phyloP scores from a whole-genome alignment of 441 rosid genomes.

The Biscutella auriculata region DNA sequence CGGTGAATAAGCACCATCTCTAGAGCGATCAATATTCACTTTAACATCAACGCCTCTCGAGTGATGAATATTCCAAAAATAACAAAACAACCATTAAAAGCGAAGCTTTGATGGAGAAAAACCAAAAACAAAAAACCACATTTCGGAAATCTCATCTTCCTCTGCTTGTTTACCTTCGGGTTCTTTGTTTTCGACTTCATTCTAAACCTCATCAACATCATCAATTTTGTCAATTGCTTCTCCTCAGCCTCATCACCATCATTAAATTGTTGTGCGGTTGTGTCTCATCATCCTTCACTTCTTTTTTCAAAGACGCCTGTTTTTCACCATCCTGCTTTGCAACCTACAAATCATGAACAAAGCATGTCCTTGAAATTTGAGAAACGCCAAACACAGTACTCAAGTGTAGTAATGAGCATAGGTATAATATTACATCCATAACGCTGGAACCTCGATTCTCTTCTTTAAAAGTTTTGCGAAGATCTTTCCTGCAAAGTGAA shows the following conservation, averaged over 20 bases:
- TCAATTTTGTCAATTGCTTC: conserved; percentile 24
- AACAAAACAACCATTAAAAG: too few species aligned
- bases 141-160: conserved; percentile 29
- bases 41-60: conserved; percentile 25
- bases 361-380: background rate
- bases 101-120: too few species aligned
- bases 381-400: background rate
- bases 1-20: conserved; percentile 24
- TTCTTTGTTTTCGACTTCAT: conserved; percentile 10
- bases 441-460: conserved; percentile 48
- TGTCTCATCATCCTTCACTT: conserved; percentile 38
- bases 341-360: conserved; percentile 29
- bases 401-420: background rate
- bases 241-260: conserved; percentile 15
- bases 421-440: conserved; percentile 26
- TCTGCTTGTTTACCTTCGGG: conserved; percentile 17
- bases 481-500: conserved; percentile 43
- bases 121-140: too few species aligned
- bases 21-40: conserved; percentile 22
- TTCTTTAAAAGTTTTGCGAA: conserved; percentile 47
- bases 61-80: too few species aligned
- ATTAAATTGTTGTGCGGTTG: conserved; percentile 23
- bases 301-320: conserved; percentile 79
- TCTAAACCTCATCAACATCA: conserved; percentile 16
- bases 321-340: conserved; percentile 76